Evolutionary conservation across 371 early-diverging fungal species (phyloP), one percentile per base, ranked within the genome.

Genomic region (Mortierella sp.): DNA sequence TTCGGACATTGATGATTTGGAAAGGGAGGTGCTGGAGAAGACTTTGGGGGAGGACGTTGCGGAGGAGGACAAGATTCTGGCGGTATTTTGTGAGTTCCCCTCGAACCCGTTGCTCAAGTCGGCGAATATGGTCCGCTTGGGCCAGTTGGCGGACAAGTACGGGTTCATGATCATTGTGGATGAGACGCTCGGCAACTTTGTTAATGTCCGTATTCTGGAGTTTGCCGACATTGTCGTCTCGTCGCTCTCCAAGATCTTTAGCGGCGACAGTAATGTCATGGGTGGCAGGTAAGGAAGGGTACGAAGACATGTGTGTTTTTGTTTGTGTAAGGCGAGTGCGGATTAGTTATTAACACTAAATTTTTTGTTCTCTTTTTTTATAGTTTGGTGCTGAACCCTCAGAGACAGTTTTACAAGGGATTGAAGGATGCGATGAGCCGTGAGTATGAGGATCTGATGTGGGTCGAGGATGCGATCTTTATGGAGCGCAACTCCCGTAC

Each of bases 231-330:
- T 97, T 39, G 93, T 97, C 2, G 98, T 97, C 8, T 94, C 97
- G 29, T 96, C 97, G 77, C 84, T 99, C 71, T 97, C 99, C 24
- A 98, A 98, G 88, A 88, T 96, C 58, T 97, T 98, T 79, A 94
- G 94, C 70, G 99, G 99, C 34, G 97, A 97, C 85, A 92, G 95
- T 76, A 97, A 99, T 85, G 98, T 97, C n/a, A 98, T 98, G 98
- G 98, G 95, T 70, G 99, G 99, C 73, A 93, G 96, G 93, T 93
- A 77, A 55, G 48, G 5, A 14, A 3, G 26, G 24, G 19, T 14
- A 13, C 19, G 16, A 26, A 26, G 19, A 77, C 4, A 26, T 13
- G 41, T 14, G 13, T 64, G 24, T 63, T 40, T 9, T 37, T 37
- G 2, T 6, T 58, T 58, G 26, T 58, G 10, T 58, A 37, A 37